A percentile compares a stretch with the other conserved stretches of the same genome.
These are phyloP conservation scores for Thoreauomyces humboldtii DNA, from an alignment of 192 early-diverging fungal genomes.

Conservation along the genomic window DNA sequence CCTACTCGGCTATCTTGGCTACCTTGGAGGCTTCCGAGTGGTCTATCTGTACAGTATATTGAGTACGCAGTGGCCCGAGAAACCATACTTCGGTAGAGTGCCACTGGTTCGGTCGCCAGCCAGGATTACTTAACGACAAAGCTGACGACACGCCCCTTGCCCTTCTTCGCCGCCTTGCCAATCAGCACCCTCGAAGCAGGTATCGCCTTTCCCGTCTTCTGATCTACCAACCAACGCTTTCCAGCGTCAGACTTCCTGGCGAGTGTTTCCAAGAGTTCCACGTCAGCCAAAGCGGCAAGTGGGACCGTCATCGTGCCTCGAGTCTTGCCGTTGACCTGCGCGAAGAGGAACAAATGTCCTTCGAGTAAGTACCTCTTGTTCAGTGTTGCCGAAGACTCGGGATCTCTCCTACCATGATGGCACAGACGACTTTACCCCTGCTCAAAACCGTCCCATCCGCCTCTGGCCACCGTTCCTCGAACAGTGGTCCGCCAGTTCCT, in stretches of 20 bases:
- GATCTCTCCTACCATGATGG: slow-evolving; percentile 19
- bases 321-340: slow-evolving; percentile 75
- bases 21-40: too few relatives aligned
- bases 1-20: too few relatives aligned
- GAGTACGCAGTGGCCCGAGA: too few relatives aligned
- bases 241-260: slow-evolving; percentile 21
- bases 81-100: too few relatives aligned
- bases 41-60: too few relatives aligned
- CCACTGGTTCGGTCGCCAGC: too few relatives aligned
- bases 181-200: slow-evolving; percentile 61
- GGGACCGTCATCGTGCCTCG: slow-evolving; percentile 61
- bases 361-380: neutral
- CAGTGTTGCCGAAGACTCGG: neutral
- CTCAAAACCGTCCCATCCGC: slow-evolving; percentile 11
- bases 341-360: neutral
- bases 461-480: slow-evolving; percentile 18
- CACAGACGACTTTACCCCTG: slow-evolving; percentile 17
- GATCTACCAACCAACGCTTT: slow-evolving; percentile 25
- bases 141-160: slow-evolving; percentile 65
- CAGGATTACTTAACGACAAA: slow-evolving; percentile 56
- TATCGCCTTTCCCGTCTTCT: slow-evolving; percentile 33
- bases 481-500: neutral
- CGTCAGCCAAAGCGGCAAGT: slow-evolving; percentile 27
- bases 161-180: slow-evolving; percentile 51
- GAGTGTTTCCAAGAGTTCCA: slow-evolving; percentile 39